Evolutionary conservation across 73 alveolate genomes (phyloP).

Genomic region (Paraurostyla sp.): DNA sequence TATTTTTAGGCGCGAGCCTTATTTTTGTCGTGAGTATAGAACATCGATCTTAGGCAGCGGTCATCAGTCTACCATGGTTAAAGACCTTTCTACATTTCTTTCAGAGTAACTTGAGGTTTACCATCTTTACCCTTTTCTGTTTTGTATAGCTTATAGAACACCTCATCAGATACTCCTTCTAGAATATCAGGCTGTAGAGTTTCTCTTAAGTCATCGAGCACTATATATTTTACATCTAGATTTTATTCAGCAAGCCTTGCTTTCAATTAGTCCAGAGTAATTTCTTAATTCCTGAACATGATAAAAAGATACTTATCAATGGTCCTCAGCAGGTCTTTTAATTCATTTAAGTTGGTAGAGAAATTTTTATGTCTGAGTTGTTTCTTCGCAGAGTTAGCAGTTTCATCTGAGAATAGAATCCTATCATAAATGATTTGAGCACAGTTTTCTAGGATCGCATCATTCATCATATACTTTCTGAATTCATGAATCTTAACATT

Average conservation of each 20-base stretch:
- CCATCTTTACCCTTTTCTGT: constrained; percentile 10
- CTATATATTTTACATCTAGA: not conserved
- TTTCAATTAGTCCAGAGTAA: constrained; percentile 43
- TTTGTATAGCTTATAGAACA: constrained; percentile 14
- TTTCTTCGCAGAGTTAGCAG: not conserved
- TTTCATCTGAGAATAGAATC: not conserved
- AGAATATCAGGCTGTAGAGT: constrained; percentile 10
- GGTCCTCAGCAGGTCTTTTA: constrained; percentile 7
- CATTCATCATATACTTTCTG: constrained; percentile 54
- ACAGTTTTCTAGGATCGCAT: constrained; percentile 17
- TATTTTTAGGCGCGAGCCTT: not conserved
- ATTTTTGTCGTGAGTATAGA: constrained; percentile 11
- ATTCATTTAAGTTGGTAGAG: not conserved
- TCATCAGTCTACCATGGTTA: constrained; percentile 43
- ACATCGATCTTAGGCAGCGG: constrained; percentile 20
- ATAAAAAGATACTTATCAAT: constrained; percentile 48
- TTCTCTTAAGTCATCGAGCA: constrained; percentile 44
- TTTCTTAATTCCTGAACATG: constrained; percentile 33
- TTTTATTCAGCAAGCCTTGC: constrained; percentile 46
- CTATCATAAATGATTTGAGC: not conserved
- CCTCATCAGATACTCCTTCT: constrained; percentile 31
- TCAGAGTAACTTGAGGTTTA: not conserved
- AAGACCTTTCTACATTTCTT: constrained; percentile 31
- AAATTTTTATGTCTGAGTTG: not conserved
- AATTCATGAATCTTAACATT: constrained; percentile 40